Conservation (phyloP, 768 basidiomycete genomes). For the Leucocoprinus sp. region DNA sequence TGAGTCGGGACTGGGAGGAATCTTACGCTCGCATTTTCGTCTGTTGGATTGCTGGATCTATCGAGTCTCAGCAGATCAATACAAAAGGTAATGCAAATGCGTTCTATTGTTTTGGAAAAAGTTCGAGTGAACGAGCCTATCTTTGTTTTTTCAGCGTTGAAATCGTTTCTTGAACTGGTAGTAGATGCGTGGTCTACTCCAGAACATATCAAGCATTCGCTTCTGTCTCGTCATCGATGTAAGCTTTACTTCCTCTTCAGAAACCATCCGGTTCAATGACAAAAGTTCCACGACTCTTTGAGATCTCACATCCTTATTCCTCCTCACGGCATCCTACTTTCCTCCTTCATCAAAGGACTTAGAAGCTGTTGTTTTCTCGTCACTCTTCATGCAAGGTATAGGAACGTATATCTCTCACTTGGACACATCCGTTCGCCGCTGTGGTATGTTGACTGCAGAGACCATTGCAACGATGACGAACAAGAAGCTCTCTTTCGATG, state of each 20-base stretch:
- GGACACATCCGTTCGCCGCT: constrained; percentile 67
- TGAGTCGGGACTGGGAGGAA: constrained; percentile 53
- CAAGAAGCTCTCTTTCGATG: constrained; percentile 69
- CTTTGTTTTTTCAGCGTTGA: constrained; percentile 29
- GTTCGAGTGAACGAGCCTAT: no score
- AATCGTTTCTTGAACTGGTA: constrained; percentile 36
- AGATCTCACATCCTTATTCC: constrained; percentile 72
- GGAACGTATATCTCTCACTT: constrained; percentile 72
- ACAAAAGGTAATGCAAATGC: constrained; percentile 26
- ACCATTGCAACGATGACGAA: constrained; percentile 53
- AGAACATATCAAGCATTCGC: constrained; percentile 74
- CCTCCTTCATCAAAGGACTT: constrained; percentile 39
- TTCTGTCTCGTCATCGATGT: constrained; percentile 72
- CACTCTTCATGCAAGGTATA: constrained; percentile 60
- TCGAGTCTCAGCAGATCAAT: constrained; percentile 20
- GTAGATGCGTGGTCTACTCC: constrained; percentile 66
- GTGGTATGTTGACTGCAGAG: constrained; percentile 93
- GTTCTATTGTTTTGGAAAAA: constrained; percentile 4
- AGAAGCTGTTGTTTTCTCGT: constrained; percentile 40
- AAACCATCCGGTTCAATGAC: no score
- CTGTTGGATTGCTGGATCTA: constrained; percentile 54
- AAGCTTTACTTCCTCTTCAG: constrained; percentile 21
- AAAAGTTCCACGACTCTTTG: no score
- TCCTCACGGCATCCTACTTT: constrained; percentile 58
- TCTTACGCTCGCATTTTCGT: constrained; percentile 54